Percentiles rank a stretch among this genome's conserved stretches.
Evolutionary conservation across 306 rosid species (phyloP).

Genomic region (peach (Prunus persica)): DNA sequence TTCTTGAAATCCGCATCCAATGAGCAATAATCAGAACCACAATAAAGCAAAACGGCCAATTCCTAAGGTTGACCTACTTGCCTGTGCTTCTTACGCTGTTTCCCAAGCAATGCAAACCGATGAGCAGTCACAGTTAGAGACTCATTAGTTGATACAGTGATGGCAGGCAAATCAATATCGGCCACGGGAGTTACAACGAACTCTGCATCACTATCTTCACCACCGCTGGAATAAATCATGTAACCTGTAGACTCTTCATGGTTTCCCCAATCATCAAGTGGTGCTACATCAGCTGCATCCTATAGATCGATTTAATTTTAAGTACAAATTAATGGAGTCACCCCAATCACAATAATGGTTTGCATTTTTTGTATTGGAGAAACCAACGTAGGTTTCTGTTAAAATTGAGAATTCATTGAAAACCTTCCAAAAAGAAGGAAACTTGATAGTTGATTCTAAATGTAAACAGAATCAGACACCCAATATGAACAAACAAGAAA

Average conservation of each 20-base stretch:
- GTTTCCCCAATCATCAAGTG: conserved; percentile 53
- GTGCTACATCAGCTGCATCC: conserved; percentile 60
- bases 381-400: background rate
- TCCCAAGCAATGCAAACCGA: conserved; percentile 65
- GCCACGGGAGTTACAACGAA: conserved; percentile 43
- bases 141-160: conserved; percentile 47
- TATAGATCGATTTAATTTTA: conserved; percentile 19
- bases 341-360: background rate
- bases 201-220: conserved; percentile 72
- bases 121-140: conserved; percentile 63
- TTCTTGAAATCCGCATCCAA: background rate
- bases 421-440: background rate
- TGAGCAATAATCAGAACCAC: background rate
- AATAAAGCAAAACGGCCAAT: background rate
- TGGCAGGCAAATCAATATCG: conserved; percentile 75
- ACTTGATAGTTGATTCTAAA: background rate
- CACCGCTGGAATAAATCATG: conserved; percentile 61
- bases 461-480: background rate
- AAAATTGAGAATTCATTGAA: background rate
- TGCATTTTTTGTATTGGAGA: background rate
- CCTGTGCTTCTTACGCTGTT: conserved; percentile 58
- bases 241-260: conserved; percentile 38
- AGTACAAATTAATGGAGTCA: background rate
- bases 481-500: background rate
- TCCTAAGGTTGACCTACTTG: conserved; percentile 36